Evolutionary conservation across 2,329 filamentous ascomycete genomes (phyloP), one percentile per base, ranked within the genome.

Genomic region (Aspergillus viridinutans): DNA sequence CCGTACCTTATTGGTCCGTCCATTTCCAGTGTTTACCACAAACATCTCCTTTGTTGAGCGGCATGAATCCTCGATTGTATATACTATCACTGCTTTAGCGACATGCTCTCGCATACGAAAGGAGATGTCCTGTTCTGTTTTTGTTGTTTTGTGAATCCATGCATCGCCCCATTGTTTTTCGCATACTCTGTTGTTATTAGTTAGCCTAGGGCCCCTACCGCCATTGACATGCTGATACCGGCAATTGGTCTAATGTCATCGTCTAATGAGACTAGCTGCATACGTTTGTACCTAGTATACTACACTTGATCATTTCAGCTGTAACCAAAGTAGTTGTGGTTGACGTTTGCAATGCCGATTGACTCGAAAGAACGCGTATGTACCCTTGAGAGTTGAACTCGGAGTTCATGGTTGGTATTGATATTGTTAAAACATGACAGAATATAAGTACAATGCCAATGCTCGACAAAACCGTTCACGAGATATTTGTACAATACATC

Each of bases 401-500:
- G 32, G 14, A 38, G 32, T 14, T 17, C 14, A 38, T 38, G 14
- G 14, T 45, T 45, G 42, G 42, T 21, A 23, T 47, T 23, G 20
- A 25, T 38, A 38, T 43, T 28, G 26, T 54, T 50, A 47, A 53
- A 23, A 55, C 49, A 55, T 55, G 40, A 3, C 23, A 26, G 21
- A 47, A 51, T 55, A 55, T 50, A 55, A 55, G 42, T 55, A 55
- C 53, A 55, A 47, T 47, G 48, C 38, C 47, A 50, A 49, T 43
- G 53, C 42, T 28, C 32, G 5, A 53, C 35, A 21, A 21, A 8
- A 56, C 23, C 49, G 42, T 28, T n/a, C 10, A 48, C 52, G 38
- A 23, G 14, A 38, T 49, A 52, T 43, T 52, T 53, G 32, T 56
- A 56, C 54, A 53, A 21, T 29, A 52, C 42, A 51, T 42, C 90